Evolutionary conservation across 805 yeast species (phyloP).

Genomic region (Sungouiozyma ichnusensis): DNA sequence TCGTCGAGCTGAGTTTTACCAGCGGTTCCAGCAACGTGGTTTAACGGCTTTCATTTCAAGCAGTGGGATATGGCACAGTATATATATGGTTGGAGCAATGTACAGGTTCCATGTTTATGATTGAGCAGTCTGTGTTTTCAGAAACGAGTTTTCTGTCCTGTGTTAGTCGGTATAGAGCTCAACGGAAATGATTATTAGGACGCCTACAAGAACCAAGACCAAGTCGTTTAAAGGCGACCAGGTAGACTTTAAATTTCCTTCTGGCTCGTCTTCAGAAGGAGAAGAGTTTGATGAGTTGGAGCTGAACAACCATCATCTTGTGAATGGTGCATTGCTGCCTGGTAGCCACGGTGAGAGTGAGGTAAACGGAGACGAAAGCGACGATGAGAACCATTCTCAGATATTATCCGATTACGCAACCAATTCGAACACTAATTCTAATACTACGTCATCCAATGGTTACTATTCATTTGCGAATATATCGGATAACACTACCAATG

Average conservation of each 20-base stretch:
- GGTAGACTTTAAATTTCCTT: slow-evolving; percentile 32
- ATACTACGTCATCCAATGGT: slow-evolving; percentile 23
- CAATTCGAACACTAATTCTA: slow-evolving; percentile 11
- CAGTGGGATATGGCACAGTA: background rate
- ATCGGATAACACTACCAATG: slow-evolving; percentile 28
- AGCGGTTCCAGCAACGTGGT: background rate
- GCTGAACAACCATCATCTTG: slow-evolving; percentile 22
- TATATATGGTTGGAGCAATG: background rate
- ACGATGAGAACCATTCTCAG: slow-evolving; percentile 21
- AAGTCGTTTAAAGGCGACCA: slow-evolving; percentile 32
- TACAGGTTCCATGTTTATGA: too few relatives aligned
- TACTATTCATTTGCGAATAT: slow-evolving; percentile 30
- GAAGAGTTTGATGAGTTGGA: slow-evolving; percentile 10
- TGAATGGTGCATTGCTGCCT: slow-evolving; percentile 13
- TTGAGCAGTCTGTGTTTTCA: too few relatives aligned
- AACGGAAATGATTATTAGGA: slow-evolving; percentile 17
- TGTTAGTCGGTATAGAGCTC: too few relatives aligned
- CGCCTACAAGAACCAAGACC: slow-evolving; percentile 29
- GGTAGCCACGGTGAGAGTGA: slow-evolving; percentile 1
- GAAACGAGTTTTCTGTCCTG: too few relatives aligned
- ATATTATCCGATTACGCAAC: slow-evolving; percentile 24
- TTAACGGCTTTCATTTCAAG: background rate
- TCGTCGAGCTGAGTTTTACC: background rate
- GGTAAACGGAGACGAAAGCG: too few relatives aligned
- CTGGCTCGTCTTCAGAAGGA: slow-evolving; percentile 2